These are phyloP conservation scores for Backusella macrospora DNA, from an alignment of 192 early-diverging fungal genomes.

Conservation along the genomic window DNA sequence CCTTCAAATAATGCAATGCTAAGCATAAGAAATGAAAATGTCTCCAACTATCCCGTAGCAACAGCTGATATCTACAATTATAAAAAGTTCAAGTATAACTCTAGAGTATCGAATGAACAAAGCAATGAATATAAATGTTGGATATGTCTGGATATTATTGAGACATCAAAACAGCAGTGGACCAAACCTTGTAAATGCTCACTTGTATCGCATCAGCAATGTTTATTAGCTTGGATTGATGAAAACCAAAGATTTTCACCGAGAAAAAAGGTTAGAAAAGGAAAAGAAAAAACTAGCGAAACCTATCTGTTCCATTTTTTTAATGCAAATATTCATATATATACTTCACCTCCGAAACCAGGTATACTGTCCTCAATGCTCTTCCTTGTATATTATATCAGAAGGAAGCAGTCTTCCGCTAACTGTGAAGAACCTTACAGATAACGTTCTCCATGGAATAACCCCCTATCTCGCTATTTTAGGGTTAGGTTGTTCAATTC, in stretches of 20 bases:
- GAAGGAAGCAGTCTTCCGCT: slow-evolving; percentile 57
- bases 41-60: background rate
- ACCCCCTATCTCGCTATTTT: slow-evolving; percentile 66
- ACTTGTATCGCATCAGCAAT: slow-evolving; percentile 77
- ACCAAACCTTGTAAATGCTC: slow-evolving; percentile 74
- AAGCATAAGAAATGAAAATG: background rate
- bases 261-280: slow-evolving; percentile 44
- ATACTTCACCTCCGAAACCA: slow-evolving; percentile 27
- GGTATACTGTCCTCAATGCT: slow-evolving; percentile 76
- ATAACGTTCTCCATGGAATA: slow-evolving; percentile 57
- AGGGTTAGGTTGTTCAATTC: slow-evolving; percentile 61
- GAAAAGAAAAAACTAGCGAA: background rate
- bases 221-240: slow-evolving; percentile 74
- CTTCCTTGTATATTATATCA: slow-evolving; percentile 59
- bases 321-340: background rate
- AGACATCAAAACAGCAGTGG: slow-evolving; percentile 63
- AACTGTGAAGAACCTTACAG: slow-evolving; percentile 51
- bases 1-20: background rate
- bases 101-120: slow-evolving; percentile 20
- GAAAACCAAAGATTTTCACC: slow-evolving; percentile 64
- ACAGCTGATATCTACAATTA: background rate
- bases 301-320: background rate
- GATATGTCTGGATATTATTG: slow-evolving; percentile 78
- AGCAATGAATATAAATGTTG: slow-evolving; percentile 49
- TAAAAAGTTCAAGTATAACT: background rate